Evolutionary conservation across 257 asterid species (phyloP).

Genomic region (Gardenia jasminoides): DNA sequence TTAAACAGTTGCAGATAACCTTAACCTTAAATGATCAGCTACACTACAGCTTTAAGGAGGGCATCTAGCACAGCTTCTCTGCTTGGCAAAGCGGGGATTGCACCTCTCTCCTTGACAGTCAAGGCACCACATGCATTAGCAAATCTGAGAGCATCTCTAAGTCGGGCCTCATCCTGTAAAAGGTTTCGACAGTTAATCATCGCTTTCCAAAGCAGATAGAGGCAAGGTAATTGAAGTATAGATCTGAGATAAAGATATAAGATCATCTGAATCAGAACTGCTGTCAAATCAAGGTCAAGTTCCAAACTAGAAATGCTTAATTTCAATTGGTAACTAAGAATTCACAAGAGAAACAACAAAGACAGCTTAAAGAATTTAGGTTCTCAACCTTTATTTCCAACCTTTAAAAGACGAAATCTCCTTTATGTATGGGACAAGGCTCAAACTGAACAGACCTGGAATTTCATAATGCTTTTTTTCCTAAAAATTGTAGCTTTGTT

Average conservation of each 20-base stretch:
- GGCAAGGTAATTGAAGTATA: no score
- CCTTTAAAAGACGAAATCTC: neutral
- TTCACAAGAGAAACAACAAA: neutral
- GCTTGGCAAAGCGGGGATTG: slow-evolving; percentile 95
- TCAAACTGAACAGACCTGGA: no score
- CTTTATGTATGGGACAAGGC: neutral
- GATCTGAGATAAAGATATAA: no score
- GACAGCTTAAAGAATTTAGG: neutral
- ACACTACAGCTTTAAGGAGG: slow-evolving; percentile 55
- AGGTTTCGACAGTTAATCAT: slow-evolving; percentile 5
- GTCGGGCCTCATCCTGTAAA: slow-evolving; percentile 65
- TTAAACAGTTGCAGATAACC: neutral
- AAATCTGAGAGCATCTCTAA: slow-evolving; percentile 75
- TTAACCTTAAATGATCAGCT: slow-evolving; percentile 10
- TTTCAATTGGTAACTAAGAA: neutral
- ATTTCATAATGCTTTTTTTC: neutral
- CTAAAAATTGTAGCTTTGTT: neutral
- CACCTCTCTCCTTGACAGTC: slow-evolving; percentile 92
- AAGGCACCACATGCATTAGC: slow-evolving; percentile 95
- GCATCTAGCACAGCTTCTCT: slow-evolving; percentile 56
- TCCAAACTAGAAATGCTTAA: neutral
- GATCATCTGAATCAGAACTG: neutral
- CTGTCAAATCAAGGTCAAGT: neutral
- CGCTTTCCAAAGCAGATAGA: neutral
- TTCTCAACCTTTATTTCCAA: neutral